A percentile compares a stretch with the other conserved stretches of the same genome.
Conservation (phyloP, 2,329 filamentous ascomycete species). For the Laburnicola sp. region DNA sequence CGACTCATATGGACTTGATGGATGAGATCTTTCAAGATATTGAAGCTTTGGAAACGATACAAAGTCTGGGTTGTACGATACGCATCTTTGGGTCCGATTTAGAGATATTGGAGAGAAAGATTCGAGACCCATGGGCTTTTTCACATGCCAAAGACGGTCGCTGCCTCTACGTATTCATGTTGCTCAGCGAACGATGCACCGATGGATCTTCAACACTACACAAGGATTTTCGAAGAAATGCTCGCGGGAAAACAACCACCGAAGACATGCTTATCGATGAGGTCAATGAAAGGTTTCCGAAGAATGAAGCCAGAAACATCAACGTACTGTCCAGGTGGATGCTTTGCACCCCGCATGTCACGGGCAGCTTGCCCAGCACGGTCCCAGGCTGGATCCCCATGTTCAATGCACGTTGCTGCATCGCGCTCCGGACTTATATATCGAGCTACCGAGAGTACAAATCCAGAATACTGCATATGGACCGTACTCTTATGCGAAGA, state of each 20-base stretch:
- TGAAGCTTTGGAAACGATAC: not conserved
- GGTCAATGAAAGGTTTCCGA: not conserved
- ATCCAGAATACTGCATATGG: constrained; percentile 2
- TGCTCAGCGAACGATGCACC: not conserved
- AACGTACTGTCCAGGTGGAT: constrained; percentile 4
- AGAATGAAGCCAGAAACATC: not conserved
- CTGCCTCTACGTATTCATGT: not conserved
- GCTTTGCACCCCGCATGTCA: constrained; percentile 6
- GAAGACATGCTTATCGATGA: not conserved
- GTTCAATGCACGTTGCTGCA: constrained; percentile 4
- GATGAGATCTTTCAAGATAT: constrained; percentile 6
- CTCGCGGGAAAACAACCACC: not conserved
- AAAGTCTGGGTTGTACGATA: not conserved
- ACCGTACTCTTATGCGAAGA: not conserved
- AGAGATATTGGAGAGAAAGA: not conserved
- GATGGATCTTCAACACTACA: not conserved
- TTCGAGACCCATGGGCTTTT: not conserved
- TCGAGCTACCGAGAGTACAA: not conserved
- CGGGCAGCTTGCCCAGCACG: not conserved
- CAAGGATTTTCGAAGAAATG: not conserved
- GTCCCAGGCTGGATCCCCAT: constrained; percentile 8
- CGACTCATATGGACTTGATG: constrained; percentile 3
- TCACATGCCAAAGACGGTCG: not conserved
- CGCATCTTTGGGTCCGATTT: constrained; percentile 1
- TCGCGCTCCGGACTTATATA: constrained; percentile 5